These are phyloP conservation scores for Chaetomiaceae sp. DNA, from an alignment of 2,329 filamentous ascomycete genomes.

Conservation along the genomic window DNA sequence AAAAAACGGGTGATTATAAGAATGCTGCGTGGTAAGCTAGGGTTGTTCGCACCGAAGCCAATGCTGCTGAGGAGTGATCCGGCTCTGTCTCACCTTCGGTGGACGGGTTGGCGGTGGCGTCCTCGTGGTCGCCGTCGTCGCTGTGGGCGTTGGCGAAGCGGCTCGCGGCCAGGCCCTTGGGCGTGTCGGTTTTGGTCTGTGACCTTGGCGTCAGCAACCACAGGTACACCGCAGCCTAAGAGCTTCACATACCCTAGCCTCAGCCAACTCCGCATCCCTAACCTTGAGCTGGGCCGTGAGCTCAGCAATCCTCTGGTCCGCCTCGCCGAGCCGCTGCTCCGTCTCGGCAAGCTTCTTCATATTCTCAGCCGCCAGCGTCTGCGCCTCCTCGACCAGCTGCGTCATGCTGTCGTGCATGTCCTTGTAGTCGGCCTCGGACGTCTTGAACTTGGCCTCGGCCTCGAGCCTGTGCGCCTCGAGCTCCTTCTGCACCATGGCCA, in stretches of 20 bases:
- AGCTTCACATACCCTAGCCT: slow-evolving; percentile 48
- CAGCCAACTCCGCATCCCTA: slow-evolving; percentile 60
- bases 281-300: slow-evolving; percentile 55
- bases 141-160: slow-evolving; percentile 41
- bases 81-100: slow-evolving; percentile 57
- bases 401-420: slow-evolving; percentile 62
- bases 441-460: slow-evolving; percentile 49
- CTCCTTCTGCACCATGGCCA: slow-evolving; percentile 48
- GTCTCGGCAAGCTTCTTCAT: slow-evolving; percentile 35
- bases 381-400: slow-evolving; percentile 55
- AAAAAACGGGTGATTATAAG: slow-evolving; percentile 25
- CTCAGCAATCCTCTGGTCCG: slow-evolving; percentile 47
- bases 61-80: slow-evolving; percentile 60
- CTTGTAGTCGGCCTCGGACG: slow-evolving; percentile 55
- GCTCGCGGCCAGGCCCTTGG: slow-evolving; percentile 52
- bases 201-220: slow-evolving; percentile 6
- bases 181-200: slow-evolving; percentile 43
- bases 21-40: slow-evolving; percentile 34
- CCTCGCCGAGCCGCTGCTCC: slow-evolving; percentile 44
- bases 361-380: slow-evolving; percentile 41
- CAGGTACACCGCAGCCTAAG: too few species aligned
- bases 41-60: slow-evolving; percentile 62
- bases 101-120: slow-evolving; percentile 32
- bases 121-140: slow-evolving; percentile 32
- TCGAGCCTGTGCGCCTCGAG: slow-evolving; percentile 50